These are phyloP conservation scores for Metschnikowia shivogae DNA, from an alignment of 805 yeast genomes.

Conservation along the genomic window DNA sequence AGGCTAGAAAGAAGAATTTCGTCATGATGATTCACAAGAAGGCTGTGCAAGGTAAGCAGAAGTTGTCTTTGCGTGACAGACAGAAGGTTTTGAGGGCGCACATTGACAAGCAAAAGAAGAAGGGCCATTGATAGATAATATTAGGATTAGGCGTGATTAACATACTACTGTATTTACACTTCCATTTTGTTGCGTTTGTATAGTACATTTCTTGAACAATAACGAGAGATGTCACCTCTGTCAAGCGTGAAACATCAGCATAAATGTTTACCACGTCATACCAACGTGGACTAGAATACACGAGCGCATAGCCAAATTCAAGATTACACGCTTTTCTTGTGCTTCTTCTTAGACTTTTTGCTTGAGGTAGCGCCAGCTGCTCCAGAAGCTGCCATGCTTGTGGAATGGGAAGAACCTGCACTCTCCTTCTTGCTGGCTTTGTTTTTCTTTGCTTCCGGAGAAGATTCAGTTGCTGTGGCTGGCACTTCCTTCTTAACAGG, in stretches of 20 bases:
- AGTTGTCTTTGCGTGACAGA: slow-evolving; percentile 83
- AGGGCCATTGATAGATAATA: slow-evolving; percentile 46
- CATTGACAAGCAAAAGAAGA: slow-evolving; percentile 84
- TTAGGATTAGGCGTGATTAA: neutral
- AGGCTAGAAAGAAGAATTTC: slow-evolving; percentile 97
- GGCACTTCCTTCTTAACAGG: no score
- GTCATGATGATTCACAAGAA: slow-evolving; percentile 98
- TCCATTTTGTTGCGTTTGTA: neutral
- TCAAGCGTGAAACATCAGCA: slow-evolving; percentile 12
- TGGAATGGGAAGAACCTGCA: neutral
- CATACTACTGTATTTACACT: neutral
- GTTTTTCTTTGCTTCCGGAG: slow-evolving; percentile 15
- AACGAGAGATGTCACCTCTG: neutral
- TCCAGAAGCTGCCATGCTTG: neutral
- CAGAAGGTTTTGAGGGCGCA: slow-evolving; percentile 85
- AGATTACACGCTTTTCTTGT: slow-evolving; percentile 16
- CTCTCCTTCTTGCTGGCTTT: slow-evolving; percentile 10
- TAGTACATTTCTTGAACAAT: neutral
- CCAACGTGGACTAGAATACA: slow-evolving; percentile 1
- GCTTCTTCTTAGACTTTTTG: slow-evolving; percentile 18
- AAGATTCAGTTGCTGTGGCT: neutral
- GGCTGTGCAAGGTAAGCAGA: slow-evolving; percentile 90
- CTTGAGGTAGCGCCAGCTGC: slow-evolving; percentile 7
- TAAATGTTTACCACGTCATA: slow-evolving; percentile 10
- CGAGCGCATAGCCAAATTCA: neutral